These are phyloP conservation scores for Groenewaldozyma auringiensis DNA, from an alignment of 1,139 yeast genomes.

Conservation along the genomic window DNA sequence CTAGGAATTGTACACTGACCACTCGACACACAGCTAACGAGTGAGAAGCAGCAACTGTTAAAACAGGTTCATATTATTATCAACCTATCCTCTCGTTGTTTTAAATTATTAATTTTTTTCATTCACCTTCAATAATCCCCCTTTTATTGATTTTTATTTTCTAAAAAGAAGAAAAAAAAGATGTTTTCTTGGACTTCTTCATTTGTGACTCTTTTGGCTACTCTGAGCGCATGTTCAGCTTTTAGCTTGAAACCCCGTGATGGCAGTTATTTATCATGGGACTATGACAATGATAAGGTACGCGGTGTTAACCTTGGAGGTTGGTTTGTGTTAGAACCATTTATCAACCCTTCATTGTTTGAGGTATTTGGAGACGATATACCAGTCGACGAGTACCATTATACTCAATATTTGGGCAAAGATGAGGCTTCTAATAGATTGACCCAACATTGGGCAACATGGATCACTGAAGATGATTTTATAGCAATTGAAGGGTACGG, in stretches of 20 bases:
- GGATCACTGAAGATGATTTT: conserved; percentile 73
- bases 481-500: conserved; percentile 54
- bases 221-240: not conserved
- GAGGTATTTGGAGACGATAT: conserved; percentile 40
- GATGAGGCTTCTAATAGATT: conserved; percentile 47
- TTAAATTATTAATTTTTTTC: too few relatives aligned
- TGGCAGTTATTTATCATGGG: conserved; percentile 4
- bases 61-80: not conserved
- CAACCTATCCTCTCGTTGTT: not conserved
- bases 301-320: conserved; percentile 88
- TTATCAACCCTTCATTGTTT: conserved; percentile 77
- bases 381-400: conserved; percentile 82
- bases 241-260: not conserved
- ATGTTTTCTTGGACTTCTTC: not conserved
- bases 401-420: conserved; percentile 44
- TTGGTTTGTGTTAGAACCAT: conserved; percentile 81
- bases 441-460: conserved; percentile 67
- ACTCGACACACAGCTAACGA: not conserved
- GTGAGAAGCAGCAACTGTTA: too few relatives aligned
- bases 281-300: conserved; percentile 44
- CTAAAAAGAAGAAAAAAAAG: not conserved
- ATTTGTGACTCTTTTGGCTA: not conserved
- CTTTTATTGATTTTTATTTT: not conserved
- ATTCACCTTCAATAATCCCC: not conserved
- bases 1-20: not conserved